Evolutionary conservation across 179 eudicot species (phyloP).

Genomic region (Beta corolliflora): DNA sequence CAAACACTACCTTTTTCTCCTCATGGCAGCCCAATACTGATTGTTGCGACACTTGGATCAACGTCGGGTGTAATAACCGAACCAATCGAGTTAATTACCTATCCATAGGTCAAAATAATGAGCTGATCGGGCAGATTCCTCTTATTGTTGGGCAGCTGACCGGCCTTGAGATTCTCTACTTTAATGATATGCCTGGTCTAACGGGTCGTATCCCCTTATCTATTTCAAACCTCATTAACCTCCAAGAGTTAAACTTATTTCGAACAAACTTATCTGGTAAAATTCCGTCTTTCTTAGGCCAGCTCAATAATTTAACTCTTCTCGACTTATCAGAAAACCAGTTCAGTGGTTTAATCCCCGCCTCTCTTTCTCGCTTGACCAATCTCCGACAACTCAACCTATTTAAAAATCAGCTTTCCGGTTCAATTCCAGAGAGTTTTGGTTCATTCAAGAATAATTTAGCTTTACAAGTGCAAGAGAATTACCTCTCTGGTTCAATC

Average conservation of each 20-base stretch:
- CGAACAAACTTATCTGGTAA: constrained; percentile 47
- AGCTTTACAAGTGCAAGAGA: constrained; percentile 40
- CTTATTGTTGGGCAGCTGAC: constrained; percentile 40
- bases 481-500: constrained; percentile 45
- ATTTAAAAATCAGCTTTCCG: constrained; percentile 40
- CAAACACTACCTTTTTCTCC: constrained; percentile 36
- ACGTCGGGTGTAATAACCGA: constrained; percentile 39
- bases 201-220: constrained; percentile 42
- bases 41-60: constrained; percentile 40
- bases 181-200: constrained; percentile 37
- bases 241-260: constrained; percentile 29
- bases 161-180: constrained; percentile 30
- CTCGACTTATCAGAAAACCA: constrained; percentile 47
- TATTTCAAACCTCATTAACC: constrained; percentile 38
- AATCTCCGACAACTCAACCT: constrained; percentile 42
- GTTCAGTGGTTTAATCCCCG: constrained; percentile 49
- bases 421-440: constrained; percentile 45
- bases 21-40: constrained; percentile 37
- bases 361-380: constrained; percentile 36
- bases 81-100: constrained; percentile 37
- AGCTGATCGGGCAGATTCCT: constrained; percentile 42
- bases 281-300: constrained; percentile 38
- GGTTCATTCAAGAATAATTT: constrained; percentile 32
- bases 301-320: constrained; percentile 29
- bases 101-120: constrained; percentile 26